Conservation (phyloP, 345 rosid genomes). For the Salix suchowensis region DNA sequence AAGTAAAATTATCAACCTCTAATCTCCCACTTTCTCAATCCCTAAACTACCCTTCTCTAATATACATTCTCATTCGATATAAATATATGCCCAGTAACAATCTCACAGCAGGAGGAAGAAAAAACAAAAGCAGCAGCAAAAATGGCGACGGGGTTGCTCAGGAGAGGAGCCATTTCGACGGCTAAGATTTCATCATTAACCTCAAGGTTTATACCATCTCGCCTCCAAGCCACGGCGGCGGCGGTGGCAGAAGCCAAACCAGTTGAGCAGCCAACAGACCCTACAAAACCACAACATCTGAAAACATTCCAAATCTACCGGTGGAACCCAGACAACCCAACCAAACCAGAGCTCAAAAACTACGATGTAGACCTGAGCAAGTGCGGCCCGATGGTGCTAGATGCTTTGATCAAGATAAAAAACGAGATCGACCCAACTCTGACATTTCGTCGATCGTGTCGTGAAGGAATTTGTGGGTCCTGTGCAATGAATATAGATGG, state of each 20-base stretch:
- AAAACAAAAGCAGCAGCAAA: not conserved
- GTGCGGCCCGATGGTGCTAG: constrained; percentile 95
- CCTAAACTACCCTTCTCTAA: constrained; percentile 9
- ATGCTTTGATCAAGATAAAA: constrained; percentile 94
- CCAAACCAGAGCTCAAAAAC: constrained; percentile 65
- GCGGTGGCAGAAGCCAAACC: constrained; percentile 38
- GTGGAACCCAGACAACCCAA: constrained; percentile 79
- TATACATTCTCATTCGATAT: not conserved
- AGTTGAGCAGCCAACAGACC: no score
- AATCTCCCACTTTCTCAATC: not conserved
- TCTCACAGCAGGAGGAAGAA: not conserved
- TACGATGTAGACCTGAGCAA: constrained; percentile 75
- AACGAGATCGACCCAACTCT: constrained; percentile 90
- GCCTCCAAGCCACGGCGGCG: constrained; percentile 49
- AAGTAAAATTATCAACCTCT: no score
- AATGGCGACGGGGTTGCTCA: constrained; percentile 20
- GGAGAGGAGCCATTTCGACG: constrained; percentile 4
- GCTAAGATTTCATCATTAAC: constrained; percentile 14
- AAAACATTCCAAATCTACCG: constrained; percentile 91
- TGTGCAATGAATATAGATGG: constrained; percentile 98
- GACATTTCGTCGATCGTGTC: constrained; percentile 92
- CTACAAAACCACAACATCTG: not conserved
- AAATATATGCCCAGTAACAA: not conserved
- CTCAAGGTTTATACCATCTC: constrained; percentile 29
- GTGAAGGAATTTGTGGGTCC: constrained; percentile 95